Percentiles rank a stretch among this genome's conserved stretches.
phyloP scores from a whole-genome alignment of 495 filamentous ascomycete species.

The Trichoderma virens region DNA sequence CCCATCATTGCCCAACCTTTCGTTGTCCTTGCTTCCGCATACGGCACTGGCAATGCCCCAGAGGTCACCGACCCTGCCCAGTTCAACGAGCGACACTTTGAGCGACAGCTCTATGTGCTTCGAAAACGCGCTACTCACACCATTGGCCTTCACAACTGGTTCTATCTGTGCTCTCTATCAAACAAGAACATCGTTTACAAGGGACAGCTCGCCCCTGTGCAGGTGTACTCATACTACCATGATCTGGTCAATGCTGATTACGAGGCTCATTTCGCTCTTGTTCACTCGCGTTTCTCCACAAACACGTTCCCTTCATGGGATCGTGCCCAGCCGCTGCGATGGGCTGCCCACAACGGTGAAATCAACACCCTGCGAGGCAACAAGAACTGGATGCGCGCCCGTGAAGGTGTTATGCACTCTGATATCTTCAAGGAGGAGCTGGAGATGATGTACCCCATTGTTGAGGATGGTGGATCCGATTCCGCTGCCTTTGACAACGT shows the following conservation, averaged over 20 bases:
- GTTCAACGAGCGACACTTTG: conserved; percentile 82
- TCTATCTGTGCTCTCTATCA: conserved; percentile 95
- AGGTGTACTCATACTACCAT: conserved; percentile 99
- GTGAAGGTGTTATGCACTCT: conserved; percentile 93
- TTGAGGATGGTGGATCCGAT: conserved; percentile 96
- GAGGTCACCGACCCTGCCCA: conserved; percentile 66
- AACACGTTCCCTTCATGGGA: conserved; percentile 99
- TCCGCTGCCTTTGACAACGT: conserved; percentile 99
- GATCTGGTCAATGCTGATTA: conserved; percentile 96
- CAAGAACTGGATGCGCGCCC: conserved; percentile 99
- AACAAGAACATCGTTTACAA: conserved; percentile 99
- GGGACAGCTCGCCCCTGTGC: conserved; percentile 88
- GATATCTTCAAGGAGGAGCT: conserved; percentile 90
- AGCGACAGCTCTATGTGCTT: conserved; percentile 87
- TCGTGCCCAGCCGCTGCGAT: conserved; percentile 90
- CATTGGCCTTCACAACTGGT: conserved; percentile 97
- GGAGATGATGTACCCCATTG: conserved; percentile 84
- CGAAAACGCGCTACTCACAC: conserved; percentile 92
- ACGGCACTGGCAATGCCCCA: conserved; percentile 79
- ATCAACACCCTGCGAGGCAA: conserved; percentile 98
- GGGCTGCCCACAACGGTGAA: conserved; percentile 99
- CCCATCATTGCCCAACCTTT: conserved; percentile 94
- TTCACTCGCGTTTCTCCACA: conserved; percentile 97
- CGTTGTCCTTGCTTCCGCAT: conserved; percentile 78
- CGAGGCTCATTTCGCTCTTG: conserved; percentile 94